These are phyloP conservation scores for Coemansia guatemalensis DNA, from an alignment of 192 early-diverging fungal species.

Conservation along the genomic window DNA sequence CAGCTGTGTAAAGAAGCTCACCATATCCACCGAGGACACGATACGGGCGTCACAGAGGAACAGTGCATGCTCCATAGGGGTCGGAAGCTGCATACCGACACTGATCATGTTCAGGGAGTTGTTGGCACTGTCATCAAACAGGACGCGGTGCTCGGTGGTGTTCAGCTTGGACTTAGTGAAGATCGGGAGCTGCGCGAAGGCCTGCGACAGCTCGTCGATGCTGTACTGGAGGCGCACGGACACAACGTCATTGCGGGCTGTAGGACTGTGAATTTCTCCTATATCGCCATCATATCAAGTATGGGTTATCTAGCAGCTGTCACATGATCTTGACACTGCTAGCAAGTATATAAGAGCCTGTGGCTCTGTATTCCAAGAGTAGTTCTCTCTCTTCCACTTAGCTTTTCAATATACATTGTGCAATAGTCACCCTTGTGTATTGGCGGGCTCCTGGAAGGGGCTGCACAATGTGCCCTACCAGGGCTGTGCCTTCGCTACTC, in stretches of 20 bases:
- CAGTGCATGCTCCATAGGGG: neutral
- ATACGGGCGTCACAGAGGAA: slow-evolving; percentile 10
- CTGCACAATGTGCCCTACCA: too few species aligned
- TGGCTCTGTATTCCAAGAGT: too few species aligned
- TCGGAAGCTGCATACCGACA: slow-evolving; percentile 23
- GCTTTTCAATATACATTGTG: too few species aligned
- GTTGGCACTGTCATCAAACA: slow-evolving; percentile 20
- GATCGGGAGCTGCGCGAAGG: slow-evolving; percentile 10
- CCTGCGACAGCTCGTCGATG: slow-evolving; percentile 17
- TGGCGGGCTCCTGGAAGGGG: too few species aligned
- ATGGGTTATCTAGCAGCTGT: too few species aligned
- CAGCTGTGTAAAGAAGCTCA: slow-evolving; percentile 4
- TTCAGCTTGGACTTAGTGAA: slow-evolving; percentile 19
- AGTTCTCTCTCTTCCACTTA: too few species aligned
- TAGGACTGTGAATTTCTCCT: too few species aligned
- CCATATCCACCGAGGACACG: slow-evolving; percentile 2
- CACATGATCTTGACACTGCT: too few species aligned
- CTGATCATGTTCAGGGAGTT: slow-evolving; percentile 27
- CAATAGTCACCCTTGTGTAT: too few species aligned
- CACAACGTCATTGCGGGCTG: neutral
- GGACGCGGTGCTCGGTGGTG: slow-evolving; percentile 10
- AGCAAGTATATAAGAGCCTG: too few species aligned
- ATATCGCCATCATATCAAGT: too few species aligned
- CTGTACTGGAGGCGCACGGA: slow-evolving; percentile 8
- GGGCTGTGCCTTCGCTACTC: too few species aligned